These are phyloP conservation scores for Cercospora canescens DNA, from an alignment of 2,329 filamentous ascomycete genomes.

Conservation along the genomic window DNA sequence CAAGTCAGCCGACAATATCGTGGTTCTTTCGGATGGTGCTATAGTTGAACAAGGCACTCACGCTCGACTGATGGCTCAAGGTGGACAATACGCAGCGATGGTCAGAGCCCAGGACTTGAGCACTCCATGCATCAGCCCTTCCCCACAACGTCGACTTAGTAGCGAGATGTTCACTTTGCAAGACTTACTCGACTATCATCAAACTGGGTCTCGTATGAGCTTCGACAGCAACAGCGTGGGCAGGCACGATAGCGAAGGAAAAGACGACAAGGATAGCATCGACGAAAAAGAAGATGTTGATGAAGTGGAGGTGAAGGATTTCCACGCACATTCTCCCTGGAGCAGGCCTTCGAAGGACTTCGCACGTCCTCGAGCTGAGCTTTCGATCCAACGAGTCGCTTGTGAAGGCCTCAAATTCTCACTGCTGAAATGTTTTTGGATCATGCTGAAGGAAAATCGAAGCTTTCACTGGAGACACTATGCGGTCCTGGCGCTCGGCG, in stretches of 20 bases:
- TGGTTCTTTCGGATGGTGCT: constrained; percentile 44
- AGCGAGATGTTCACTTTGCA: not conserved
- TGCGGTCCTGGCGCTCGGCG: not conserved
- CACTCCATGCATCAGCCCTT: too few species aligned
- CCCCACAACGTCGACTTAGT: constrained; percentile 16
- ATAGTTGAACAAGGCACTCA: constrained; percentile 45
- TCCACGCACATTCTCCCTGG: too few species aligned
- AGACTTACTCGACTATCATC: not conserved
- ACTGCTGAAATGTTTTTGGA: not conserved
- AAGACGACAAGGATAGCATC: not conserved
- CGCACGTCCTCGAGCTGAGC: not conserved
- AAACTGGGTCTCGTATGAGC: not conserved
- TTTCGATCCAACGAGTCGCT: not conserved
- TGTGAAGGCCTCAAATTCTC: not conserved
- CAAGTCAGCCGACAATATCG: constrained; percentile 45
- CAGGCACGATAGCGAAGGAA: not conserved
- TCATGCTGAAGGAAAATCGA: not conserved
- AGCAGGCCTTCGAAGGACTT: not conserved
- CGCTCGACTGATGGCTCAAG: constrained; percentile 16
- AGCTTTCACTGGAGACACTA: not conserved
- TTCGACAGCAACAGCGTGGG: not conserved
- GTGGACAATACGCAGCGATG: constrained; percentile 5
- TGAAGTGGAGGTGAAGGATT: not conserved
- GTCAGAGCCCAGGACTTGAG: constrained; percentile 6
- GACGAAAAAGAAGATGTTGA: not conserved